Evolutionary conservation across 768 basidiomycete species (phyloP), one percentile per base, ranked within the genome.

Genomic region (Termitomyces sp.): DNA sequence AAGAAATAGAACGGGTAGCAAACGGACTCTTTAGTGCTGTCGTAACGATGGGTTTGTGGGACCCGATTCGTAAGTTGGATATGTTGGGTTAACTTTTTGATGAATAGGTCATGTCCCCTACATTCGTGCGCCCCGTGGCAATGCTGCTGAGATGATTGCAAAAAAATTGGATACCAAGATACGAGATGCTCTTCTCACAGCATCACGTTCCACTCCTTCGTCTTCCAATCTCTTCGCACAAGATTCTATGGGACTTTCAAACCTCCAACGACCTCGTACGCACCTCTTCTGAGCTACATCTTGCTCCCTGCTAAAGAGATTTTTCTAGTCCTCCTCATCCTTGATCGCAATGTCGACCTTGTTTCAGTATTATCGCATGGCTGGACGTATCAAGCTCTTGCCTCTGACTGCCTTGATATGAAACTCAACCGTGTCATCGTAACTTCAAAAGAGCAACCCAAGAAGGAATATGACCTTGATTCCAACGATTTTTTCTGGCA

Each of bases 401-500:
- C 98, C 1, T 97, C 96, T 23, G 97, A 99, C 67, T 98, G 97
- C 61, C 83, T 99, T 33, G 90, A 96, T 54, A 95, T 99, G 78
- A 95, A 91, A 69, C 81, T 99, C 16, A 98, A 98, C 69, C 86
- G 96, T 7, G 94, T 99, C 6, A 85, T 91, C 1, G 87, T 99
- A 31, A 78, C 84, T 1, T 80, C 81, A 49, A 80, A 88, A 51
- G 80, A 81, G 58, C 66, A 70, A 59, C 83, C 88, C 72, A 88
- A 93, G 73, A 70, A 81, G 49, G 86, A 91, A 0, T 98, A 98
- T 63, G 97, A 99, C 71, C 85, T 99, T 32, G 97, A 98, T 70
- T 87, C 92, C 20, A 98, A 96, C 65, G 97, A 99, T 70, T 99
- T 97, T 73, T 99, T 99, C 76, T 99, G 97, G 97, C 89, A 86